These are phyloP conservation scores for Halocafeteria seosinensis DNA, from an alignment of 108 stramenopile genomes.

Conservation along the genomic window DNA sequence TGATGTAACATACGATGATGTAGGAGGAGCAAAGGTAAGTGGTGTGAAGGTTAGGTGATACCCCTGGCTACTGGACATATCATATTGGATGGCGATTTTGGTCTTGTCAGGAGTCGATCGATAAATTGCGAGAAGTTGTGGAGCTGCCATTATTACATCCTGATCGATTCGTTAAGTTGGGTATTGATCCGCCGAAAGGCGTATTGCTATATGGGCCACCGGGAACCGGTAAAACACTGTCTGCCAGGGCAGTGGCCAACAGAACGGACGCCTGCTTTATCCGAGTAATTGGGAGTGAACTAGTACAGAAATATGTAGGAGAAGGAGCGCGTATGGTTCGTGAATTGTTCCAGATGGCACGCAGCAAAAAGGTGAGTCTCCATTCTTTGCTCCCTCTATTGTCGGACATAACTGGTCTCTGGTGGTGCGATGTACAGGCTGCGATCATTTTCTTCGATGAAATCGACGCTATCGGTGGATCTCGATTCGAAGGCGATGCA, in stretches of 20 bases:
- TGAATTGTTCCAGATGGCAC: slow-evolving; percentile 92
- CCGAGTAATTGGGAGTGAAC: slow-evolving; percentile 83
- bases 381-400: no score
- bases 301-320: slow-evolving; percentile 88
- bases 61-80: no score
- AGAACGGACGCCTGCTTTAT: slow-evolving; percentile 93
- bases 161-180: slow-evolving; percentile 80
- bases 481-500: slow-evolving; percentile 49
- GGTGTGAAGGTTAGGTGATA: no score
- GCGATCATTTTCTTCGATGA: slow-evolving; percentile 92
- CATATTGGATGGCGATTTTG: no score
- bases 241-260: slow-evolving; percentile 81
- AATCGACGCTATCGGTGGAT: slow-evolving; percentile 86
- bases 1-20: slow-evolving; percentile 99
- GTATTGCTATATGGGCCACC: slow-evolving; percentile 81
- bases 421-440: no score
- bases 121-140: slow-evolving; percentile 84
- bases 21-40: slow-evolving; percentile 93
- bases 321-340: slow-evolving; percentile 98
- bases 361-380: slow-evolving; percentile 67
- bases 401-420: no score
- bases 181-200: slow-evolving; percentile 95
- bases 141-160: slow-evolving; percentile 81
- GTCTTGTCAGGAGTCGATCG: slow-evolving; percentile 59
- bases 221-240: slow-evolving; percentile 80